Evolutionary conservation across 1,284 basidiomycete genomes (phyloP), one percentile per base, ranked within the genome.

Genomic region (Porogramme epimiltina): DNA sequence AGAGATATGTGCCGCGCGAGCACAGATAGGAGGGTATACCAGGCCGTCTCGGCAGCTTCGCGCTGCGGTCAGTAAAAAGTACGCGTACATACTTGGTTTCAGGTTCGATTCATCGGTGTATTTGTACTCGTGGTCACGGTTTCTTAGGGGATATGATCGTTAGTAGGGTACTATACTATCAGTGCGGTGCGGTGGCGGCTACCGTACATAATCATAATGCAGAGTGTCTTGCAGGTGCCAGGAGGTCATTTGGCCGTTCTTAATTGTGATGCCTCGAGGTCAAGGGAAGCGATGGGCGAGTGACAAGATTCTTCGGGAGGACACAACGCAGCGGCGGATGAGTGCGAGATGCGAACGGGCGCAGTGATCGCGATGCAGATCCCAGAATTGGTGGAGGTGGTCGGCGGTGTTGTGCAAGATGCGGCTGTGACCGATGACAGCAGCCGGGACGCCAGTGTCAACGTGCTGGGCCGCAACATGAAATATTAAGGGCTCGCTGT

Each of bases 1-100:
- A 78, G 81, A 57, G 78, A 80, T 45, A 84, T 94, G 78, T 92
- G 90, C 64, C 72, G 75, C 42, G 76, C 79, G 49, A 87, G 84
- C 62, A 76, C 80, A 2, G 85, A 87, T 55, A 85, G 82, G 80
- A 55, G 49, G 31, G 57, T 59, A 24, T 47, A 54, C 31, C 51
- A 59, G 18, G 57, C 57, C 22, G 52, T 34, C 1, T 54, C 49
- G 40, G 54, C 54, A 22, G 43, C 42, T 45, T 31, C 37, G n/a
- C 43, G 23, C 25, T 28, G 31, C 23, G 33, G 25, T 34, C 37
- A 16, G 22, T 28, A 33, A 40, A 45, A 39, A 43, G 42, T 43
- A 45, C 38, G 11, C 34, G 15, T 31, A 42, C 6, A n/a, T 18
- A 19, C 22, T n/a, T 37, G 23, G 16, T 3, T 24, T 5, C 22